Conservation (phyloP, 768 basidiomycete species). For the Phanerochaete carnosa region DNA sequence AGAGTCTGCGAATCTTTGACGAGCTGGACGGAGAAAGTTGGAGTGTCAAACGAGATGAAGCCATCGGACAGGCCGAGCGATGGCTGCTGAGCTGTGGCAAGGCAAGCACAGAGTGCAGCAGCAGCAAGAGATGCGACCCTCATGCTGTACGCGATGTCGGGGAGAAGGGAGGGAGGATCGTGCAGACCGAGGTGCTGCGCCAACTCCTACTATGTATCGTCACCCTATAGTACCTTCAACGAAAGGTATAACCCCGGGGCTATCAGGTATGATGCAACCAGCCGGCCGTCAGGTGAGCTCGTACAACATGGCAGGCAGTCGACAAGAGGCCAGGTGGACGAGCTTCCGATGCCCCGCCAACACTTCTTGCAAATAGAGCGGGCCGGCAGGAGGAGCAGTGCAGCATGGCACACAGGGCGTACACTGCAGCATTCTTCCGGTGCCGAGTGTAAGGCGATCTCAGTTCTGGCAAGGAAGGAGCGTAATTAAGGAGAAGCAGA, state of each 20-base stretch:
- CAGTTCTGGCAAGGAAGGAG: too few species aligned
- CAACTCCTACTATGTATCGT: background rate
- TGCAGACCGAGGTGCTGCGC: background rate
- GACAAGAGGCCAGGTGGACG: background rate
- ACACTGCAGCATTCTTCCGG: too few species aligned
- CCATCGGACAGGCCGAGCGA: slow-evolving; percentile 46
- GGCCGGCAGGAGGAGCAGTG: background rate
- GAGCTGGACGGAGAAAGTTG: slow-evolving; percentile 41
- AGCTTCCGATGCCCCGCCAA: background rate
- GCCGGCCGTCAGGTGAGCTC: background rate
- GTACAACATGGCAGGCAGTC: background rate
- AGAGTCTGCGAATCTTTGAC: slow-evolving; percentile 57
- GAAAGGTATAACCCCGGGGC: background rate
- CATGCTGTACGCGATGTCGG: background rate
- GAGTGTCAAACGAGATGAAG: slow-evolving; percentile 43
- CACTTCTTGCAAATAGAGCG: background rate
- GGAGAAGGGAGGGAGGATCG: background rate
- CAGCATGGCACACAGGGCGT: background rate
- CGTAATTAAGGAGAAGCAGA: too few species aligned
- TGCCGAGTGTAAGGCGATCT: too few species aligned
- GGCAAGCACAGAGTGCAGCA: slow-evolving; percentile 8
- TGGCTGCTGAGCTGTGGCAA: slow-evolving; percentile 31
- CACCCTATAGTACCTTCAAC: background rate
- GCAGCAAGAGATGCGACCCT: background rate
- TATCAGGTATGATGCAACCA: background rate